phyloP scores from a whole-genome alignment of 2,329 filamentous ascomycete species.

The Aspergillus aculeatinus region DNA sequence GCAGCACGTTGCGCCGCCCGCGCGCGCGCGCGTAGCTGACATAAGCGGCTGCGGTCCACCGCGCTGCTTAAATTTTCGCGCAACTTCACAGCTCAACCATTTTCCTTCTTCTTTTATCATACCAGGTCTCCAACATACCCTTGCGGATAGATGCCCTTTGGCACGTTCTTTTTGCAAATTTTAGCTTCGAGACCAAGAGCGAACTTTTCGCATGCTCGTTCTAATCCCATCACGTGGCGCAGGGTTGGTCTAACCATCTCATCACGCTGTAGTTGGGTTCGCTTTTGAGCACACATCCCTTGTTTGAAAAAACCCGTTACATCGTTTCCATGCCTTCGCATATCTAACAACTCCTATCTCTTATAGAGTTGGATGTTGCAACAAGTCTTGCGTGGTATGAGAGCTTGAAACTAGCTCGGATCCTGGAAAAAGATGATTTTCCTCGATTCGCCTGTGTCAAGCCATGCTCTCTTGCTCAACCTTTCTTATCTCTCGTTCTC shows the following conservation, averaged over 20 bases:
- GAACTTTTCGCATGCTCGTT: constrained; percentile 38
- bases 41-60: constrained; percentile 14
- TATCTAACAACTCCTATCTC: neutral
- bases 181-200: constrained; percentile 43
- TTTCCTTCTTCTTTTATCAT: constrained; percentile 29
- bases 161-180: constrained; percentile 44
- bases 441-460: neutral
- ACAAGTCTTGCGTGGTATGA: neutral
- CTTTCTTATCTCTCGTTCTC: neutral
- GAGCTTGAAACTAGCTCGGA: neutral
- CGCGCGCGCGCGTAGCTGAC: constrained; percentile 3
- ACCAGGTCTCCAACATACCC: constrained; percentile 48
- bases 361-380: neutral
- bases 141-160: constrained; percentile 37
- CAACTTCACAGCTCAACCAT: constrained; percentile 16
- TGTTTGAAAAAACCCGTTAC: neutral
- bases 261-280: constrained; percentile 41
- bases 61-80: constrained; percentile 21
- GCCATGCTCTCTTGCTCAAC: neutral
- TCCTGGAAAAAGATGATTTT: constrained; percentile 16
- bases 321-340: constrained; percentile 3
- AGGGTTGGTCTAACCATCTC: constrained; percentile 18
- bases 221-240: constrained; percentile 42
- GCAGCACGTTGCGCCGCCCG: neutral
- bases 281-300: constrained; percentile 45